phyloP scores from a whole-genome alignment of 164 flowering plant genomes.

The Paratinospora sagittata region DNA sequence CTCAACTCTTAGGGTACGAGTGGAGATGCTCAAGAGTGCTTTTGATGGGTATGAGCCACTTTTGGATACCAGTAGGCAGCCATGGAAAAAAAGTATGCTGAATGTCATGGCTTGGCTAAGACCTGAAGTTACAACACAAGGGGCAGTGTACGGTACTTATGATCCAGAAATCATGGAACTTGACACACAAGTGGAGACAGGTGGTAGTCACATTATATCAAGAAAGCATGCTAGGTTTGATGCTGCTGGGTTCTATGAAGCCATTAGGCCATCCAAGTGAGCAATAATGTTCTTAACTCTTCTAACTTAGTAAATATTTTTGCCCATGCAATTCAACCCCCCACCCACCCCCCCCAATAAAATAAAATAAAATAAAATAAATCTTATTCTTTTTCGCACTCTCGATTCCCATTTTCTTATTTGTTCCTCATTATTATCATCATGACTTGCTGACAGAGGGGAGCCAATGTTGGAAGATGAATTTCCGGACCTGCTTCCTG shows the following conservation, averaged over 20 bases:
- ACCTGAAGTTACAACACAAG: slow-evolving; percentile 71
- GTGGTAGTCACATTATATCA: slow-evolving; percentile 9
- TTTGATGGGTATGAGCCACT: too few species aligned
- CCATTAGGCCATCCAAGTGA: too few species aligned
- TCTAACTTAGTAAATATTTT: too few species aligned
- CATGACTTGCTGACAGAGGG: too few species aligned
- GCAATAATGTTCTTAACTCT: too few species aligned
- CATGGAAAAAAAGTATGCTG: slow-evolving; percentile 91
- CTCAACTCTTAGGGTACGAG: slow-evolving; percentile 48
- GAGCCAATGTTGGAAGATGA: too few species aligned
- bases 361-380: too few species aligned
- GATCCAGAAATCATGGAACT: too few species aligned
- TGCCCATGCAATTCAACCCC: slow-evolving; percentile 8
- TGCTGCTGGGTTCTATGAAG: too few species aligned
- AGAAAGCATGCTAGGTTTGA: slow-evolving; percentile 42
- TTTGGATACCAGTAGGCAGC: too few species aligned
- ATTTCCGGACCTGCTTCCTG: too few species aligned
- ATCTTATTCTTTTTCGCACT: not conserved
- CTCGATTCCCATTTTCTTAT: not conserved
- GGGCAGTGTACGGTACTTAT: slow-evolving; percentile 50
- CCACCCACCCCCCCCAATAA: too few species aligned
- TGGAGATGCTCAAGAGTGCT: slow-evolving; percentile 55
- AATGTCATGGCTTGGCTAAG: slow-evolving; percentile 85
- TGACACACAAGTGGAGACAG: slow-evolving; percentile 19
- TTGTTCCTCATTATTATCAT: not conserved